phyloP scores from a whole-genome alignment of 2,329 filamentous ascomycete species.

The Fusarium secorum region DNA sequence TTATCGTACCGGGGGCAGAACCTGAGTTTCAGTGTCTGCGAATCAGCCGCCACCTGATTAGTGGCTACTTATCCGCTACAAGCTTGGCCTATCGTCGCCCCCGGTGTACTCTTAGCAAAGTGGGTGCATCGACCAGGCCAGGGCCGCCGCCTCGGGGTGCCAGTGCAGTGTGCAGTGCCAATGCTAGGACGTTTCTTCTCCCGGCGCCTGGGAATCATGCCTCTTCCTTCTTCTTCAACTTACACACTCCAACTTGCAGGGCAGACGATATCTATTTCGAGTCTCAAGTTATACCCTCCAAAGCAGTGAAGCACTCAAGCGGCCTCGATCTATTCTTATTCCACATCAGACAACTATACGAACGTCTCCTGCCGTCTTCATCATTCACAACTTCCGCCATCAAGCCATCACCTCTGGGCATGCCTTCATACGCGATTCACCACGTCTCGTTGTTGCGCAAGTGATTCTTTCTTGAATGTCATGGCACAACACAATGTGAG shows the following conservation, averaged over 20 bases:
- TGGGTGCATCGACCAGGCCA: constrained; percentile 47
- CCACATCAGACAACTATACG: neutral
- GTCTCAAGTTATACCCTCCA: constrained; percentile 24
- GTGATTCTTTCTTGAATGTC: constrained; percentile 46
- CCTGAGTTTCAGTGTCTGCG: neutral
- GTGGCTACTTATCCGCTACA: constrained; percentile 40
- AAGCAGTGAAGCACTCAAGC: neutral
- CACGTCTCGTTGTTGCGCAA: constrained; percentile 47
- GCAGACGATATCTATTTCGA: constrained; percentile 40
- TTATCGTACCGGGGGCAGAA: constrained; percentile 13
- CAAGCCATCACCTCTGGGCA: constrained; percentile 42
- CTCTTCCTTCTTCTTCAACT: constrained; percentile 48
- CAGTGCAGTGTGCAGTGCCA: constrained; percentile 48
- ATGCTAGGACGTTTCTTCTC: constrained; percentile 52
- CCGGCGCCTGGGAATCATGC: constrained; percentile 48
- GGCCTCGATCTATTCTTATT: neutral
- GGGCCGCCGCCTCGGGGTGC: constrained; percentile 49
- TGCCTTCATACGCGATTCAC: constrained; percentile 45
- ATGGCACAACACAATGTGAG: constrained; percentile 53
- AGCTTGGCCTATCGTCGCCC: constrained; percentile 45
- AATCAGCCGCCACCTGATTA: constrained; percentile 27
- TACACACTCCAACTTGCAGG: constrained; percentile 44
- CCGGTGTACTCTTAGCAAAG: constrained; percentile 47
- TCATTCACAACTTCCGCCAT: constrained; percentile 33
- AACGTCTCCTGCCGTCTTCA: constrained; percentile 18